Evolutionary conservation across 208 protist species (phyloP).

Genomic region (Trichomonas vaginalis): DNA sequence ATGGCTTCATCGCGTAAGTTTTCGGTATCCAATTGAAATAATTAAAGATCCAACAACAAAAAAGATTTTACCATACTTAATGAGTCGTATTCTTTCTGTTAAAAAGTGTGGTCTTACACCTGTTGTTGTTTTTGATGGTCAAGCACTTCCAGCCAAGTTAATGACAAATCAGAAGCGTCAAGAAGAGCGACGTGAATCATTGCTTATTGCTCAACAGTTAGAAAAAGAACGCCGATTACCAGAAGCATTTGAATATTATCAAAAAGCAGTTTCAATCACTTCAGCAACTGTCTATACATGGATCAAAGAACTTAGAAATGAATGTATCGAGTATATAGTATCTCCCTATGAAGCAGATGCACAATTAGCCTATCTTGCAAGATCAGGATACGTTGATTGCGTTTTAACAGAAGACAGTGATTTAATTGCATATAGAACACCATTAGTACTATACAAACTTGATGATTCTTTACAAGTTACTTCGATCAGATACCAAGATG

Average conservation of each 20-base stretch:
- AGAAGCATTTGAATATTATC: background rate
- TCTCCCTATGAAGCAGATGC: constrained; percentile 24
- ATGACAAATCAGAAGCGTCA: background rate
- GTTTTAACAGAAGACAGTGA: constrained; percentile 19
- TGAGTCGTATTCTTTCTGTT: background rate
- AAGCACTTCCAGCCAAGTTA: background rate
- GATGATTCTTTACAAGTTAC: background rate
- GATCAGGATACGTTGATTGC: background rate
- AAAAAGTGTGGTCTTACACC: background rate
- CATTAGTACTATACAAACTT: background rate
- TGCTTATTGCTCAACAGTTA: background rate
- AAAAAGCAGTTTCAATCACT: background rate
- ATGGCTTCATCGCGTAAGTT: constrained; percentile 56
- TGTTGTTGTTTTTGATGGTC: background rate
- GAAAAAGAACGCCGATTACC: background rate
- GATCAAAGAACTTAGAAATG: background rate
- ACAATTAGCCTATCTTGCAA: background rate
- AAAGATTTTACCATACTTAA: constrained; percentile 15
- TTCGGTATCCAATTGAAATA: constrained; percentile 50
- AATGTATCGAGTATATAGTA: constrained; percentile 3
- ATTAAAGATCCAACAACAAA: constrained; percentile 28
- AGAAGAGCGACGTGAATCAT: background rate
- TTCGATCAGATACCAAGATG: background rate
- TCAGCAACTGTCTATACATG: background rate
- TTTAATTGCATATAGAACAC: background rate